Evolutionary conservation across 768 basidiomycete genomes (phyloP), one percentile per base, ranked within the genome.

Genomic region (Mycena kentingensis): DNA sequence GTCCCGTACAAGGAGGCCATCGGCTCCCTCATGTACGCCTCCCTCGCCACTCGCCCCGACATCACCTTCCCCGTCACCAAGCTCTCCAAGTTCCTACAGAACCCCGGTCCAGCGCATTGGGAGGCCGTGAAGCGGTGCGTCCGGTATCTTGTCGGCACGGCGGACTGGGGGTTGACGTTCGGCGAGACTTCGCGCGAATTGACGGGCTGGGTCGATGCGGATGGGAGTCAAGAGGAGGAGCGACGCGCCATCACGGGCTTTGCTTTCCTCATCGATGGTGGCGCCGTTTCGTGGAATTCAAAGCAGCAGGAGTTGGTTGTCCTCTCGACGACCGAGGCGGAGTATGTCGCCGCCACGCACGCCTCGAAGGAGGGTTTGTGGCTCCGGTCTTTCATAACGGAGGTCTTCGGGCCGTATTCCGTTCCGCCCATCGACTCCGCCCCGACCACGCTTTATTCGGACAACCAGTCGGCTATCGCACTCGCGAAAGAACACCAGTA

Each of bases 41-140:
- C 63, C 1, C 46, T 65, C n/a, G 57, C 49, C 6, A 68, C 67
- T 0, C 49, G 53, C 3, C 69, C 69, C 12, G 64, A 69, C 32
- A 65, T 69, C 19, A 29, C 57, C 0, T 65, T 55, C 32, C 46
- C 68, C 5, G 57, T 68, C 16, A 48, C 60, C 5, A 51, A 51
- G 3, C 52, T 72, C 0, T 55, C 63, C 0, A 63, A 60, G 6
- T 72, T 67, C 60, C 41, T 60, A 18, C 38, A 50, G 5, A 69
- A 70, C 50, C 70, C 69, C 1, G 60, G 61, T 0, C 24, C 11
- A 0, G 35, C 43, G 1, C 75, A 77, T 52, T 74, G 70, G 67
- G 49, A 61, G 5, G 70, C 68, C n/a, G 64, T 65, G 8, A 68
- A 69, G 41, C 68, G 65, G 36, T 46, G 74, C 24, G 56, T 70